These are phyloP conservation scores for Plasmodium vivax DNA, from an alignment of 169 alveolate species.

Conservation along the genomic window DNA sequence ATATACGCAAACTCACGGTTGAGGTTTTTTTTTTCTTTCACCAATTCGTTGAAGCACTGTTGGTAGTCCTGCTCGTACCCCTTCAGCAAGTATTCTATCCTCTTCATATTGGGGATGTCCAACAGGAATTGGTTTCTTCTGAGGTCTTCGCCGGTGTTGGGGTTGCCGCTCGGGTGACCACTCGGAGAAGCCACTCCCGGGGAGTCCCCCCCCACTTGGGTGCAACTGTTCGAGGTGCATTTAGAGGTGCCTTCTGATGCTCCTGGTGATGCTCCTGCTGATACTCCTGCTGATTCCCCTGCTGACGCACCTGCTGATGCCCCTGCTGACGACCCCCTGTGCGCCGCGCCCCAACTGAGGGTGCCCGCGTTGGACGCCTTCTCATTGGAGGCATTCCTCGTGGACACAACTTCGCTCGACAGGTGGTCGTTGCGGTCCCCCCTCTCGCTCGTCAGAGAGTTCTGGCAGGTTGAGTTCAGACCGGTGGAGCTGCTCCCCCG, in stretches of 20 bases:
- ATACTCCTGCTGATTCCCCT: neutral
- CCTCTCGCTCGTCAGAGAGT: neutral
- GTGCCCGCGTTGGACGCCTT: constrained; percentile 6
- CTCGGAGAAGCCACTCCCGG: neutral
- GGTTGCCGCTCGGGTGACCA: neutral
- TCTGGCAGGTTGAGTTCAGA: neutral
- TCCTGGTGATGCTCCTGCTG: neutral
- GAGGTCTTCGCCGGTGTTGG: neutral
- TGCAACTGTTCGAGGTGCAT: neutral
- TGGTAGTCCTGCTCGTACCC: constrained; percentile 64
- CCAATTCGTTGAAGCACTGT: constrained; percentile 45
- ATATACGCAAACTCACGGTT: neutral
- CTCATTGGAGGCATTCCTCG: constrained; percentile 29
- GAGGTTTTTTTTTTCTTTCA: neutral
- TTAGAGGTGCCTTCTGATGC: neutral
- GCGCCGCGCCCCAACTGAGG: neutral
- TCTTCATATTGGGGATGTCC: constrained; percentile 45
- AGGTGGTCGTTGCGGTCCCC: neutral
- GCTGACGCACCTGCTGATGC: neutral
- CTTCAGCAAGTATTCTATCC: constrained; percentile 53
- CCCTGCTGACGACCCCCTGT: neutral
- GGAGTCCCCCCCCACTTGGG: neutral
- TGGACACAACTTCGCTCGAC: constrained; percentile 33
- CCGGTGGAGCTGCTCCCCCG: neutral
- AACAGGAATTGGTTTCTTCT: constrained; percentile 2